Conservation (phyloP, 2,329 filamentous ascomycete genomes). For the Aureobasidium sp. region DNA sequence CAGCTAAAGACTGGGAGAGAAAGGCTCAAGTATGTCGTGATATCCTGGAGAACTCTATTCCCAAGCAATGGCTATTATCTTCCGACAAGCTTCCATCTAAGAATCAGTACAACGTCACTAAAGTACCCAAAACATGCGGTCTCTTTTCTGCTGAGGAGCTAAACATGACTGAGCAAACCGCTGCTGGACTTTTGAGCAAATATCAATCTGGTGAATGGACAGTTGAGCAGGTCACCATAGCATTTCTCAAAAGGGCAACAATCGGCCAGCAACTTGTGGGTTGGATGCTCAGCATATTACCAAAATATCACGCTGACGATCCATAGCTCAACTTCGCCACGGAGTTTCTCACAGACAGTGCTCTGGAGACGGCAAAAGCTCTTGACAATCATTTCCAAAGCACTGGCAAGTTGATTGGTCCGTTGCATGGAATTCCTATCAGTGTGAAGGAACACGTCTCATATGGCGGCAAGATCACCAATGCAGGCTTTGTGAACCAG, state of each 20-base stretch:
- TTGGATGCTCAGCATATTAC: neutral
- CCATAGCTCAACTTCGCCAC: constrained; percentile 38
- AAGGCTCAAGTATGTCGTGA: constrained; percentile 16
- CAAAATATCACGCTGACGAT: neutral
- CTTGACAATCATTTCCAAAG: constrained; percentile 36
- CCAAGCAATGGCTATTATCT: constrained; percentile 52
- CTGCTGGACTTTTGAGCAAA: constrained; percentile 35
- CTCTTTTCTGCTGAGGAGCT: constrained; percentile 51
- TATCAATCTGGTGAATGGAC: constrained; percentile 41
- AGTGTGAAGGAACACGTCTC: constrained; percentile 21
- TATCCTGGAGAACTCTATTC: constrained; percentile 41
- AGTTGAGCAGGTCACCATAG: constrained; percentile 44
- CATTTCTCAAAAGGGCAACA: constrained; percentile 49
- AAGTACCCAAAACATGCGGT: constrained; percentile 49
- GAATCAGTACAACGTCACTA: constrained; percentile 49
- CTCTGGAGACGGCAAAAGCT: constrained; percentile 33
- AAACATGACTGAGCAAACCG: constrained; percentile 42
- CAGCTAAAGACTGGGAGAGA: constrained; percentile 15
- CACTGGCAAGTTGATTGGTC: constrained; percentile 34
- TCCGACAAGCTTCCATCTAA: constrained; percentile 46
- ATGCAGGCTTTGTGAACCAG: constrained; percentile 39
- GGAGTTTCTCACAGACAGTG: constrained; percentile 33
- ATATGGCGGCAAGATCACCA: constrained; percentile 18
- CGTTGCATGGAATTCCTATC: constrained; percentile 22
- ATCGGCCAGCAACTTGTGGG: constrained; percentile 49